A percentile compares a stretch with the other conserved stretches of the same genome.
Conservation (phyloP, 306 rosid genomes). For the Alnus glutinosa region DNA sequence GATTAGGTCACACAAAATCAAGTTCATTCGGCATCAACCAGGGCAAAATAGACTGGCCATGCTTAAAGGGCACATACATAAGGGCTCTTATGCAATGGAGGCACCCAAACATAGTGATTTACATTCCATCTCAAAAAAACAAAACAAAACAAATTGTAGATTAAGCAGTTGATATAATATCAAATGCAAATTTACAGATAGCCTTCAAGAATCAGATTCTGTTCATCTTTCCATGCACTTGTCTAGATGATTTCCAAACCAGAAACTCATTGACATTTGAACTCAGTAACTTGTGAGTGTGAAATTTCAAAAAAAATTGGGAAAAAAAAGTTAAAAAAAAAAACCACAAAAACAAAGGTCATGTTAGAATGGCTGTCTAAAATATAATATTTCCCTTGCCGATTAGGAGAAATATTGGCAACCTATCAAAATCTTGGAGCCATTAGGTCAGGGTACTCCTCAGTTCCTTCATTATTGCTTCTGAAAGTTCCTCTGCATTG, state of each 20-base stretch:
- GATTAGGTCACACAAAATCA: neutral
- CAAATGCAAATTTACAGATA: neutral
- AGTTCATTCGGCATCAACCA: neutral
- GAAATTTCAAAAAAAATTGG: neutral
- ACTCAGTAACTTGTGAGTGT: neutral
- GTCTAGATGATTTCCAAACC: neutral
- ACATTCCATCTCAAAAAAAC: neutral
- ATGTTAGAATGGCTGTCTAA: neutral
- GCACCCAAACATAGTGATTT: neutral
- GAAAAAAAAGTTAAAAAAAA: neutral
- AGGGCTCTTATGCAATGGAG: neutral
- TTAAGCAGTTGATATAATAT: neutral
- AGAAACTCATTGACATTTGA: neutral
- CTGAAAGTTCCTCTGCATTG: constrained; percentile 64
- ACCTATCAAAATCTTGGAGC: constrained; percentile 12
- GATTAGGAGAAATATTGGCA: neutral
- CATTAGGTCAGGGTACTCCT: constrained; percentile 38
- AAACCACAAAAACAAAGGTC: neutral
- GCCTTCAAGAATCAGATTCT: neutral
- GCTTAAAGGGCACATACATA: neutral
- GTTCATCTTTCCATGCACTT: neutral
- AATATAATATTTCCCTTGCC: neutral
- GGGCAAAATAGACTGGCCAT: neutral
- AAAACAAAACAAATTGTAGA: too few relatives aligned
- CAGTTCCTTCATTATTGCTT: constrained; percentile 58